Percentiles rank a stretch among this genome's conserved stretches.
These are phyloP conservation scores for Mucor plumbeus DNA, from an alignment of 371 early-diverging fungal genomes.

Conservation along the genomic window DNA sequence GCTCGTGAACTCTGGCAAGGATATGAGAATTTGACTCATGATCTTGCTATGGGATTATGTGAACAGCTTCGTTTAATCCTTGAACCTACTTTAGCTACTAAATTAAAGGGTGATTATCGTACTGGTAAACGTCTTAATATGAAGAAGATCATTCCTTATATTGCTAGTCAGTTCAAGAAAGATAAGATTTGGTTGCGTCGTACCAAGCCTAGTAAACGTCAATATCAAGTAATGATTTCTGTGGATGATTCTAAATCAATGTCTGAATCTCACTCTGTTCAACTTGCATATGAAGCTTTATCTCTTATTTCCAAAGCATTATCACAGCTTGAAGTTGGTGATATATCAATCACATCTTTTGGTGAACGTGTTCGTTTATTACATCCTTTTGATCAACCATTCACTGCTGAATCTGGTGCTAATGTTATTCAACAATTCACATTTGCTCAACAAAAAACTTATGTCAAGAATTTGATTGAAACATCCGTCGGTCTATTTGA, in stretches of 20 bases:
- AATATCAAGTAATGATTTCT: conserved; percentile 98
- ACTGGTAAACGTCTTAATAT: conserved; percentile 99
- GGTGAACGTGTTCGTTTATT: conserved; percentile 87
- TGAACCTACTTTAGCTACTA: conserved; percentile 96
- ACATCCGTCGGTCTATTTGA: conserved; percentile 78
- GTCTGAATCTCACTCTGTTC: conserved; percentile 86
- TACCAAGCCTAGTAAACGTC: conserved; percentile 96
- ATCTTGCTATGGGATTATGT: conserved; percentile 88
- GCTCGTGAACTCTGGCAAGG: conserved; percentile 88
- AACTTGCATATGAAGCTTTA: conserved; percentile 93
- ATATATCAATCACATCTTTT: conserved; percentile 89
- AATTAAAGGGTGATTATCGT: conserved; percentile 98
- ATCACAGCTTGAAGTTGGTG: conserved; percentile 93
- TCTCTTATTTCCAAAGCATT: conserved; percentile 92
- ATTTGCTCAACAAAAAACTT: conserved; percentile 90
- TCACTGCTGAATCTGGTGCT: conserved; percentile 90
- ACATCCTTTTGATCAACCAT: conserved; percentile 92
- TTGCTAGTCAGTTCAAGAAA: conserved; percentile 98
- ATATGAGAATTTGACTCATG: conserved; percentile 87
- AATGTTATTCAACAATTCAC: conserved; percentile 86
- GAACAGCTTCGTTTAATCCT: conserved; percentile 97
- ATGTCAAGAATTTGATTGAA: conserved; percentile 84
- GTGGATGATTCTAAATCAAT: conserved; percentile 99
- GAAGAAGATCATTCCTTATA: conserved; percentile 99
- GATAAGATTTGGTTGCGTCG: conserved; percentile 99